Conservation (phyloP, 2,329 filamentous ascomycete genomes). For the Colletotrichum kahawae region DNA sequence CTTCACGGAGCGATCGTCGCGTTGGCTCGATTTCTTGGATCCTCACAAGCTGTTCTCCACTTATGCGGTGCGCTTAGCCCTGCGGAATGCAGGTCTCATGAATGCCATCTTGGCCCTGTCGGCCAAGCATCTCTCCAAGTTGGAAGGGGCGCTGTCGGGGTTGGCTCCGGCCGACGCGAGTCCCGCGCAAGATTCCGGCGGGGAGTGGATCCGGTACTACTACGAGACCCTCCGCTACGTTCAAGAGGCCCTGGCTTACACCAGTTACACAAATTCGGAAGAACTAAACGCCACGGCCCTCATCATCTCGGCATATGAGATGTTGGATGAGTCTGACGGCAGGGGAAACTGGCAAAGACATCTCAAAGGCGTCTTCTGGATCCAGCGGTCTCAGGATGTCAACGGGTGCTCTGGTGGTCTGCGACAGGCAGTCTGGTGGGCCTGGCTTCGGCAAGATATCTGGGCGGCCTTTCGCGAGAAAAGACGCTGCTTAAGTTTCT, state of each 20-base stretch:
- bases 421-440: conserved; percentile 67
- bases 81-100: conserved; percentile 60
- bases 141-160: background rate
- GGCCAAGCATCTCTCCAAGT: conserved; percentile 43
- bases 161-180: background rate
- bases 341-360: conserved; percentile 64
- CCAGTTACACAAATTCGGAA: conserved; percentile 59
- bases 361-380: conserved; percentile 70
- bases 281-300: conserved; percentile 65
- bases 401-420: conserved; percentile 63
- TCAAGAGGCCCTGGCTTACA: conserved; percentile 62
- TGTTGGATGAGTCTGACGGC: conserved; percentile 64
- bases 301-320: conserved; percentile 68
- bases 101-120: conserved; percentile 62
- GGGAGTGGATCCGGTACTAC: conserved; percentile 56
- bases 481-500: conserved; percentile 61
- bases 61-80: conserved; percentile 36
- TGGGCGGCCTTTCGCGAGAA: conserved; percentile 68
- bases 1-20: conserved; percentile 29
- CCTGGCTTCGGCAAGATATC: conserved; percentile 69
- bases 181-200: conserved; percentile 14
- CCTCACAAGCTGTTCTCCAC: conserved; percentile 35
- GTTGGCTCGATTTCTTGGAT: conserved; percentile 36
- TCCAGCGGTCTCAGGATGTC: conserved; percentile 65
- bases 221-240: conserved; percentile 68